Evolutionary conservation across 768 basidiomycete genomes (phyloP).

Genomic region (Wakefieldia striispora): DNA sequence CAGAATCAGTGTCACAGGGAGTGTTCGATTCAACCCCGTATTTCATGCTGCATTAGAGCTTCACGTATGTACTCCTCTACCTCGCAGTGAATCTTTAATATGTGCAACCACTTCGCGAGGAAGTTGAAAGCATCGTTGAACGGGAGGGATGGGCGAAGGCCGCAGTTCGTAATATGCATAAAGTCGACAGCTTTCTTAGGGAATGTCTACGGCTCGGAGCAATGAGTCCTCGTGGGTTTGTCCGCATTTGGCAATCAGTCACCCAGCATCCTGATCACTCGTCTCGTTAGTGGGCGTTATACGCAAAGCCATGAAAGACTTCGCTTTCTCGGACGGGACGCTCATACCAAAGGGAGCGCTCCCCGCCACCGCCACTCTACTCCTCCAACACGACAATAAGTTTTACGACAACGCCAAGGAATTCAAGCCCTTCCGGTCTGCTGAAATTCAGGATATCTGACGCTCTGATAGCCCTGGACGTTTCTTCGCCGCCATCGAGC

Average conservation of each 20-base stretch:
- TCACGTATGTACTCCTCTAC: constrained; percentile 34
- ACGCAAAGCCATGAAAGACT: constrained; percentile 30
- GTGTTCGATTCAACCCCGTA: too few relatives aligned
- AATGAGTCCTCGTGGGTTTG: constrained; percentile 17
- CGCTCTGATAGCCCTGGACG: constrained; percentile 19
- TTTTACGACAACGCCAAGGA: constrained; percentile 33
- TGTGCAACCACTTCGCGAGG: constrained; percentile 34
- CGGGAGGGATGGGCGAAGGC: constrained; percentile 26
- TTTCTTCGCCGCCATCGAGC: constrained; percentile 6
- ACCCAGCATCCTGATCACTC: constrained; percentile 20
- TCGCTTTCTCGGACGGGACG: constrained; percentile 33
- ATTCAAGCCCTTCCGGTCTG: constrained; percentile 39
- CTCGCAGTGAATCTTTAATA: constrained; percentile 36
- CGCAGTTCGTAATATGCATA: constrained; percentile 29
- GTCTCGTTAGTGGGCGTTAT: constrained; percentile 9
- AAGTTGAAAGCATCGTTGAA: constrained; percentile 29
- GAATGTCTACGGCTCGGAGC: constrained; percentile 33
- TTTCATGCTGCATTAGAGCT: too few relatives aligned
- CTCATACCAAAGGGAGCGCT: constrained; percentile 30
- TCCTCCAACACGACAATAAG: constrained; percentile 16
- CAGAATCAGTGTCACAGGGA: too few relatives aligned
- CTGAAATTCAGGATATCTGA: too few relatives aligned
- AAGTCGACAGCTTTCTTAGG: constrained; percentile 41
- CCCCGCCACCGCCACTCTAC: constrained; percentile 17
- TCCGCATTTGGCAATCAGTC: constrained; percentile 2